Percentiles rank a stretch among this genome's conserved stretches.
phyloP scores from a whole-genome alignment of 768 basidiomycete species.

The Hebeloma cylindrosporum region DNA sequence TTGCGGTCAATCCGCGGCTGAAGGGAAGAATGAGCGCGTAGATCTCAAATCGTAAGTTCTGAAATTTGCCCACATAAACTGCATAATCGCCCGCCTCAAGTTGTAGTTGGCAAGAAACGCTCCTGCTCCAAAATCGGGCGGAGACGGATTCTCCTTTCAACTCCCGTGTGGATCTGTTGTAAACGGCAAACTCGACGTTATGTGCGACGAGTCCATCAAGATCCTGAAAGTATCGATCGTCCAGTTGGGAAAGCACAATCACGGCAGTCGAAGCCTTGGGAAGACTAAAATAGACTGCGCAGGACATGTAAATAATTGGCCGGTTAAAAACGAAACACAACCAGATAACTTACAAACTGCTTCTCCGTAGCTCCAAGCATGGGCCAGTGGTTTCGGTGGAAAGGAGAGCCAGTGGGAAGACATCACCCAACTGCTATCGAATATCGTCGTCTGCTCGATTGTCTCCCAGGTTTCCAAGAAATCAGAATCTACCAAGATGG shows the following conservation, averaged over 20 bases:
- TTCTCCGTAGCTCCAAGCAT: slow-evolving; percentile 48
- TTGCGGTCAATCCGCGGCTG: slow-evolving; percentile 11
- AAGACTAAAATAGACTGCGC: slow-evolving; percentile 22
- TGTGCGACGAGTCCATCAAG: slow-evolving; percentile 36
- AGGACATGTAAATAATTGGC: background rate
- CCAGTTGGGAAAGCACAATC: slow-evolving; percentile 45
- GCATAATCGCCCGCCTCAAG: slow-evolving; percentile 40
- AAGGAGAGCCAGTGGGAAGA: slow-evolving; percentile 43
- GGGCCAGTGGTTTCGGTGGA: slow-evolving; percentile 30
- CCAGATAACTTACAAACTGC: too few relatives aligned
- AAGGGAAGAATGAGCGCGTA: background rate
- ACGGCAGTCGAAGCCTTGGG: slow-evolving; percentile 35
- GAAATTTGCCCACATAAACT: slow-evolving; percentile 33
- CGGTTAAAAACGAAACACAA: slow-evolving; percentile 13
- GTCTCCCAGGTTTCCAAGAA: slow-evolving; percentile 39
- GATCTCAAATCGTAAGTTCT: too few relatives aligned
- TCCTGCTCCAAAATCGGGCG: slow-evolving; percentile 28
- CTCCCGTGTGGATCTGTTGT: slow-evolving; percentile 36
- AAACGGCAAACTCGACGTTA: slow-evolving; percentile 46
- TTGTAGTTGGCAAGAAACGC: slow-evolving; percentile 35
- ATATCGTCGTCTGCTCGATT: slow-evolving; percentile 40
- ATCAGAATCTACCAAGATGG: slow-evolving; percentile 28
- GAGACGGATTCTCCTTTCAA: slow-evolving; percentile 28
- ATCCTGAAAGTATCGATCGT: slow-evolving; percentile 42
- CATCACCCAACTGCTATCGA: slow-evolving; percentile 43